A percentile compares a stretch with the other conserved stretches of the same genome.
Evolutionary conservation across 805 yeast species (phyloP).

Genomic region (Lachancea fermentati): DNA sequence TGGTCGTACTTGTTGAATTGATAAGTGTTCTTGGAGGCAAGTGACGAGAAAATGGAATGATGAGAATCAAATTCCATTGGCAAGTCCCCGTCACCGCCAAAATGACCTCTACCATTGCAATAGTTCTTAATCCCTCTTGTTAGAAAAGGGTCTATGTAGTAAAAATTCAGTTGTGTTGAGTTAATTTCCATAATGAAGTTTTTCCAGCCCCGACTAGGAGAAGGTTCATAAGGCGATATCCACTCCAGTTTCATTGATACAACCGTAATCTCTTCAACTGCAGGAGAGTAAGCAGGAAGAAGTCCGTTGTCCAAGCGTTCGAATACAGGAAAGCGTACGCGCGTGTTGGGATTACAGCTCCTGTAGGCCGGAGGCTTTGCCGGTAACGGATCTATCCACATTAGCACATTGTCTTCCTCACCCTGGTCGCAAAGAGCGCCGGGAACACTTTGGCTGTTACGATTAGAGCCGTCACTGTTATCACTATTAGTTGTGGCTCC

Average conservation of each 20-base stretch:
- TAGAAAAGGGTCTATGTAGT: conserved; percentile 37
- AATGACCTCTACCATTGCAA: conserved; percentile 18
- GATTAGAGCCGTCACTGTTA: conserved; percentile 4
- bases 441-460: neutral
- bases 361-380: conserved; percentile 30
- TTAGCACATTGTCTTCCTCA: conserved; percentile 18
- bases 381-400: conserved; percentile 37
- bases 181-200: conserved; percentile 65
- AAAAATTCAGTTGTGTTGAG: conserved; percentile 79
- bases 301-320: conserved; percentile 33
- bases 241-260: conserved; percentile 67
- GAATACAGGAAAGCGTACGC: conserved; percentile 32
- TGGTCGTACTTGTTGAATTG: conserved; percentile 27
- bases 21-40: conserved; percentile 17
- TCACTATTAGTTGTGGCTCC: conserved; percentile 1
- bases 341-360: conserved; percentile 23
- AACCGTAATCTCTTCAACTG: conserved; percentile 54
- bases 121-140: conserved; percentile 29
- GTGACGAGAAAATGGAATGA: conserved; percentile 12
- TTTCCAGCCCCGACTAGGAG: conserved; percentile 67
- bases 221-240: conserved; percentile 68
- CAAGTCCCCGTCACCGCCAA: conserved; percentile 16
- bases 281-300: conserved; percentile 63
- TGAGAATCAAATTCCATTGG: conserved; percentile 5
- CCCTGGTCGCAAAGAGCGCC: neutral